Evolutionary conservation across 805 yeast species (phyloP), one percentile per base, ranked within the genome.

Genomic region (Ogataea philodendri): DNA sequence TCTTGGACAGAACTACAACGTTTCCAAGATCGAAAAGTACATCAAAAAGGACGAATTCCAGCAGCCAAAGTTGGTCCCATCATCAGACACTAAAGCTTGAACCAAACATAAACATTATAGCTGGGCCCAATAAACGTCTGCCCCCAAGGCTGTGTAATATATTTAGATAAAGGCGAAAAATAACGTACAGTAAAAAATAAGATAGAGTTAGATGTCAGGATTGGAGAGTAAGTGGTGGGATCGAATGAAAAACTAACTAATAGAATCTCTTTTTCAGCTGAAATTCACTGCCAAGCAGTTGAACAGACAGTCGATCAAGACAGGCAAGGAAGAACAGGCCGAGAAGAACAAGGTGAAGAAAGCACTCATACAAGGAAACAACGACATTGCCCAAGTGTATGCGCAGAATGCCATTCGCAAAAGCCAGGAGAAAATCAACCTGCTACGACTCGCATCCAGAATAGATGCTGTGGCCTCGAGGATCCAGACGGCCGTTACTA

Each of bases 321-420:
- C 97, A 3, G 85, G 88, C 1, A 89, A 88, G 55, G 98, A 93
- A 56, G 95, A 87, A 54, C 76, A 77, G 22, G 72, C 76, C 24
- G 97, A 93, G 62, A 86, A 86, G 62, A 82, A 82, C 49, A 87
- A 85, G 55, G 81, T 88, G 42, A 90, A 90, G 61, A 90, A 86
- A 69, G 95, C 96, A 2, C 68, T 87, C 66, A 68, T 70, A 31
- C 87, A 81, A 48, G 96, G 95, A 11, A 82, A 83, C 57, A 83
- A 81, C 50, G 98, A 93, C 56, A 88, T 93, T 42, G 97, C 97
- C 0, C 83, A 79, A 55, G 72, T 93, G 28, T 90, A 93, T 53
- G 98, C 98, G 0, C 95, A 89, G 48, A 93, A 89, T 62, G 96
- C 97, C 23, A 87, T 94, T 27, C 74, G 99, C 32, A 93, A 93